Conservation (phyloP, 768 basidiomycete genomes). For the Tricholoma bakamatsutake region DNA sequence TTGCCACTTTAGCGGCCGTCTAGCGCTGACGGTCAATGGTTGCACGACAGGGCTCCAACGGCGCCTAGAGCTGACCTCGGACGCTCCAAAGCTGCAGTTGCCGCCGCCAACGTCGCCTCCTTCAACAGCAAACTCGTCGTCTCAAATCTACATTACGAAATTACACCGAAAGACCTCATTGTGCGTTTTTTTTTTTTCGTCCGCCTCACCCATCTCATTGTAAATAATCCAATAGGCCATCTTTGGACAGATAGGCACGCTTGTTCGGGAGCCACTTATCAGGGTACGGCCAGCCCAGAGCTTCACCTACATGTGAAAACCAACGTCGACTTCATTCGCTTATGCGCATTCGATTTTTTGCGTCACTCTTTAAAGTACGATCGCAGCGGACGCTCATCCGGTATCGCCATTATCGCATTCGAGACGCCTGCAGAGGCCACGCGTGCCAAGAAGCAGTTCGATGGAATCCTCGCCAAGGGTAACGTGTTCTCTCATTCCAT, state of each 20-base stretch:
- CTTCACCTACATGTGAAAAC: slow-evolving; percentile 52
- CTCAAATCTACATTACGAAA: slow-evolving; percentile 88
- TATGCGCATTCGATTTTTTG: slow-evolving; percentile 29
- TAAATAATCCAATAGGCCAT: slow-evolving; percentile 49
- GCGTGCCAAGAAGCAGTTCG: slow-evolving; percentile 76
- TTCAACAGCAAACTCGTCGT: slow-evolving; percentile 57
- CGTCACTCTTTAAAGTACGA: slow-evolving; percentile 69
- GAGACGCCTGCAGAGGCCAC: slow-evolving; percentile 76
- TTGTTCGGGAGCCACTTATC: slow-evolving; percentile 88
- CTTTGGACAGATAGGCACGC: slow-evolving; percentile 89
- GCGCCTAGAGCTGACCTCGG: slow-evolving; percentile 26
- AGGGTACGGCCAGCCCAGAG: slow-evolving; percentile 82
- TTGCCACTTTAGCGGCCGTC: slow-evolving; percentile 43
- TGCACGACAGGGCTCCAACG: slow-evolving; percentile 68
- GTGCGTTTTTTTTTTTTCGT: slow-evolving; percentile 40
- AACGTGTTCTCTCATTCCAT: slow-evolving; percentile 8
- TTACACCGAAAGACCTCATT: slow-evolving; percentile 81
- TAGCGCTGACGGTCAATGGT: slow-evolving; percentile 60
- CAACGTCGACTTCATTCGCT: slow-evolving; percentile 42
- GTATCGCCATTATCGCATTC: slow-evolving; percentile 74
- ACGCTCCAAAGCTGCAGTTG: slow-evolving; percentile 19
- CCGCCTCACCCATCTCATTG: not conserved
- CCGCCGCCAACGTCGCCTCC: slow-evolving; percentile 32
- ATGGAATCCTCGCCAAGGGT: slow-evolving; percentile 90
- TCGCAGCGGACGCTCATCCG: slow-evolving; percentile 88